A percentile compares a stretch with the other conserved stretches of the same genome.
Evolutionary conservation across 148 eudicot genomes (phyloP).

Genomic region (Rhododendron griersonianum): DNA sequence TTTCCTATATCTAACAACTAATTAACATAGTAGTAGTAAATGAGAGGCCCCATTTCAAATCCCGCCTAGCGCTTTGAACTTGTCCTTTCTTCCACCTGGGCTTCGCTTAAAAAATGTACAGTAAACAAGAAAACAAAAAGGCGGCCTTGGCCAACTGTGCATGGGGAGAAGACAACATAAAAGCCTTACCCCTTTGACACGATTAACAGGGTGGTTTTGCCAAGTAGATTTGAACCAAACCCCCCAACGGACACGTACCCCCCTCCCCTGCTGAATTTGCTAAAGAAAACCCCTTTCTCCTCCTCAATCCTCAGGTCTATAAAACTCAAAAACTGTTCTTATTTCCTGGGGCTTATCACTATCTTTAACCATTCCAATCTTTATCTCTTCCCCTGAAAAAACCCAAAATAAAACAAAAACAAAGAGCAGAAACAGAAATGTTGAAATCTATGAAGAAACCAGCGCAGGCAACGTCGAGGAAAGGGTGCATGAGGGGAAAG

Average conservation of each 20-base stretch:
- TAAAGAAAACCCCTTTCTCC: neutral
- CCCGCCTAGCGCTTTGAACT: neutral
- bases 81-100: neutral
- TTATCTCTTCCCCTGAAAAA: neutral
- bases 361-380: neutral
- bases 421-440: slow-evolving; percentile 14
- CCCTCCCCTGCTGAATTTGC: neutral
- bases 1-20: too few species aligned
- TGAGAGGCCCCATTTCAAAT: too few species aligned
- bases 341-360: neutral
- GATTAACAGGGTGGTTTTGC: slow-evolving; percentile 37
- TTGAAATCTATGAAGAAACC: slow-evolving; percentile 34
- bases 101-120: neutral
- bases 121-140: neutral
- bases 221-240: slow-evolving; percentile 32
- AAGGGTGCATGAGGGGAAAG: slow-evolving; percentile 93
- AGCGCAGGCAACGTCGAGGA: slow-evolving; percentile 54
- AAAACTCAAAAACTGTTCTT: slow-evolving; percentile 9
- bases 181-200: slow-evolving; percentile 21
- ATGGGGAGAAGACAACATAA: neutral
- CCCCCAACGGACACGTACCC: slow-evolving; percentile 34
- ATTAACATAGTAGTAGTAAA: too few species aligned
- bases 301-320: neutral
- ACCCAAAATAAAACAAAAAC: neutral
- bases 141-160: neutral